Percentiles rank a stretch among this genome's conserved stretches.
These are phyloP conservation scores for Linum lewisii DNA, from an alignment of 345 rosid genomes.

Conservation along the genomic window DNA sequence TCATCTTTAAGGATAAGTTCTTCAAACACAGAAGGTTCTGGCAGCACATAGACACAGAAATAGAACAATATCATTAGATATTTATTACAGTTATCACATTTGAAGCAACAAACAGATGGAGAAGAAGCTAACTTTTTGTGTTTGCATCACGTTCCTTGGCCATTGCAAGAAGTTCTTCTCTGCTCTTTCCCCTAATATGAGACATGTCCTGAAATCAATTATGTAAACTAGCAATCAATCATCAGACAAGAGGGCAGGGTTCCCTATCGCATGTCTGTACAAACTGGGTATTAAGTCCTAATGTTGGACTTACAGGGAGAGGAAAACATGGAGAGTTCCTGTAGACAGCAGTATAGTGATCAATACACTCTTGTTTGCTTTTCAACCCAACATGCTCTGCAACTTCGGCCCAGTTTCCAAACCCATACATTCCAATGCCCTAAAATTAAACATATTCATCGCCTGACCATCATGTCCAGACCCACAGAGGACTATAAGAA, in stretches of 20 bases:
- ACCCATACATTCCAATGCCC: conserved; percentile 94
- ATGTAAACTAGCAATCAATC: conserved; percentile 4
- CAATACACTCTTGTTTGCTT: conserved; percentile 59
- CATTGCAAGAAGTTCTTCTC: conserved; percentile 94
- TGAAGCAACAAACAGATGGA: conserved; percentile 4
- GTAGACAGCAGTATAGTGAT: conserved; percentile 68
- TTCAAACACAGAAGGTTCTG: conserved; percentile 36
- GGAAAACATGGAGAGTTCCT: conserved; percentile 82
- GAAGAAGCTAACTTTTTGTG: conserved; percentile 43
- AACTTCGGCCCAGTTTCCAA: conserved; percentile 94
- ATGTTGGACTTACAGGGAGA: conserved; percentile 52
- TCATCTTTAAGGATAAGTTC: conserved; percentile 46
- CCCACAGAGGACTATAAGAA: conserved; percentile 10
- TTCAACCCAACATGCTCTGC: conserved; percentile 83
- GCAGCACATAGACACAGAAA: conserved; percentile 10
- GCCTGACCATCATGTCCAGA: conserved; percentile 18
- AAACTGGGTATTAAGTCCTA: background rate
- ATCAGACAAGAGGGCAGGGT: background rate
- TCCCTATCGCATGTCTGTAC: background rate
- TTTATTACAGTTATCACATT: background rate
- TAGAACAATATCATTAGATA: background rate
- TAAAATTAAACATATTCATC: conserved; percentile 22
- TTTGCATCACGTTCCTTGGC: conserved; percentile 35
- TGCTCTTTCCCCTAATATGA: conserved; percentile 73
- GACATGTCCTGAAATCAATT: conserved; percentile 58